A percentile compares a stretch with the other conserved stretches of the same genome.
phyloP scores from a whole-genome alignment of 2,329 filamentous ascomycete species.

The Diplodia intermedia region DNA sequence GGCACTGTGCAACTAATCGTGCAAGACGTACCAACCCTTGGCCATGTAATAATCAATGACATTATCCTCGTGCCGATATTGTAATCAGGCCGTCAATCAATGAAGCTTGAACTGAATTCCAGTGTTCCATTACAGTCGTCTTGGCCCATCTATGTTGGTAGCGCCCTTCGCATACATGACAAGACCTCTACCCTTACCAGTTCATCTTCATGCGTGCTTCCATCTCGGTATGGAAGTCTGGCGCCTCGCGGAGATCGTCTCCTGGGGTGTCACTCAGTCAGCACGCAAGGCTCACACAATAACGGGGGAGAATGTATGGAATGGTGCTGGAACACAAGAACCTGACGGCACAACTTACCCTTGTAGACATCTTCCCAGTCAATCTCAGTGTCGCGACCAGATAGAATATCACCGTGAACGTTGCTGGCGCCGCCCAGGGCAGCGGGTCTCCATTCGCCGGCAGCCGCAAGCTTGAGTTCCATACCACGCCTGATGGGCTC shows the following conservation, averaged over 20 bases:
- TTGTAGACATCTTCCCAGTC: constrained; percentile 94
- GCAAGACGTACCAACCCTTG: not conserved
- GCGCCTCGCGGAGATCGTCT: constrained; percentile 72
- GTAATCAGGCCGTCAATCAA: not conserved
- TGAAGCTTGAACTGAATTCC: not conserved
- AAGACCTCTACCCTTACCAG: constrained; percentile 48
- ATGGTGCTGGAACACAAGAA: not conserved
- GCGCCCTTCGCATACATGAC: not conserved
- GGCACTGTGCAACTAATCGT: not conserved
- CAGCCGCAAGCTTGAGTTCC: constrained; percentile 88
- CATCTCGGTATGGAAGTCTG: constrained; percentile 89
- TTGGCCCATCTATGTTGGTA: constrained; percentile 12
- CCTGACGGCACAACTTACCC: constrained; percentile 57
- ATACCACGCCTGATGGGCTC: constrained; percentile 92
- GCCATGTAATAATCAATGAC: not conserved
- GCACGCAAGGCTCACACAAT: not conserved
- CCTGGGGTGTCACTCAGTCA: constrained; percentile 45
- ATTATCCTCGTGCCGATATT: not conserved
- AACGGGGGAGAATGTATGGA: too few relatives aligned
- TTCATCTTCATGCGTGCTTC: constrained; percentile 88
- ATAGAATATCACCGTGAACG: constrained; percentile 89
- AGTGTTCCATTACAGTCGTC: constrained; percentile 21
- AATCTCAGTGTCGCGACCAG: constrained; percentile 76
- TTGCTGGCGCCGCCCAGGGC: constrained; percentile 70
- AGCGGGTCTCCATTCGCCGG: constrained; percentile 79